Evolutionary conservation across 2,329 filamentous ascomycete species (phyloP).

Genomic region (Diaporthe vexans): DNA sequence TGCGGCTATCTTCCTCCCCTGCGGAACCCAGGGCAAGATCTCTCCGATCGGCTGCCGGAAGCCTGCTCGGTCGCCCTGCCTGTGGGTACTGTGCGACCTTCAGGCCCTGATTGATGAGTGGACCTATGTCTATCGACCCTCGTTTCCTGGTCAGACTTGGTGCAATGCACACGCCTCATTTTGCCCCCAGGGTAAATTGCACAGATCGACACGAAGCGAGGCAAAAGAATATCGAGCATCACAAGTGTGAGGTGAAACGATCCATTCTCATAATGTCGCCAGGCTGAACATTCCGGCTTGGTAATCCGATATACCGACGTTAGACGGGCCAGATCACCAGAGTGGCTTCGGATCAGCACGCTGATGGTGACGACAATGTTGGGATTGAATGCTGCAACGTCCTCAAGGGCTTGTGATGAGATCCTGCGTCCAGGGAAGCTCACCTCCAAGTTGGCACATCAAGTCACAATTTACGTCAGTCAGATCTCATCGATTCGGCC

Average conservation of each 20-base stretch:
- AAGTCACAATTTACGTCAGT: not conserved
- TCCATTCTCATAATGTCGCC: not conserved
- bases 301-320: not conserved
- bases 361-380: not conserved
- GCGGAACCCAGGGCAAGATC: slow-evolving; percentile 8
- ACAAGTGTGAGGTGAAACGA: slow-evolving; percentile 1
- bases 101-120: slow-evolving; percentile 5
- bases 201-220: not conserved
- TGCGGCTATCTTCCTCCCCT: not conserved
- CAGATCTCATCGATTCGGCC: not conserved
- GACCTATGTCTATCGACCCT: not conserved
- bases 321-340: not conserved
- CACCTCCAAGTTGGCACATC: not conserved
- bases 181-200: not conserved
- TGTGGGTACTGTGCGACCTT: slow-evolving; percentile 9
- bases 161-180: slow-evolving; percentile 12
- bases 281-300: not conserved
- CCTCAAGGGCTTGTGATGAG: not conserved
- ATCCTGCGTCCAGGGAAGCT: not conserved
- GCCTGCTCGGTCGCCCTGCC: not conserved
- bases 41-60: slow-evolving; percentile 26
- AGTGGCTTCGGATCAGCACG: not conserved
- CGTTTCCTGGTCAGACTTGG: not conserved
- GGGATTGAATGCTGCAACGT: not conserved
- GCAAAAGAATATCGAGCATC: not conserved